Percentiles rank a stretch among this genome's conserved stretches.
Conservation (phyloP, 768 basidiomycete genomes). For the Rhodotorula kratochvilovae region DNA sequence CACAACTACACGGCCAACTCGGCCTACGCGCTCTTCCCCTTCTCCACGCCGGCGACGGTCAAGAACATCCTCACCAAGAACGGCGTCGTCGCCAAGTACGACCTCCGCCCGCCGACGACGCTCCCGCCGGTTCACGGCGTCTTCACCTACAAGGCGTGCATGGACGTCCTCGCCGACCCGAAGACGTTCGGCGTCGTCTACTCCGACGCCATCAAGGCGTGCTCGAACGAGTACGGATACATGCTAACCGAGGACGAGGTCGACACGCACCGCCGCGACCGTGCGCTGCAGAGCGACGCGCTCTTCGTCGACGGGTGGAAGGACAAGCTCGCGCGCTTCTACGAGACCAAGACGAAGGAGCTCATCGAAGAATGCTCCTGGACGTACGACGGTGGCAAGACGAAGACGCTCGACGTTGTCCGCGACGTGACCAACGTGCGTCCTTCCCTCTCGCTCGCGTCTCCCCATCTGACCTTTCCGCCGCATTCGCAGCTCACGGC, state of each 20-base stretch:
- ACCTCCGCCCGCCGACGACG: background rate
- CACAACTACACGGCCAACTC: slow-evolving; percentile 23
- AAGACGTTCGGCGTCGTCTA: slow-evolving; percentile 3
- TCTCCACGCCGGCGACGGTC: slow-evolving; percentile 47
- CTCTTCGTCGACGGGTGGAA: background rate
- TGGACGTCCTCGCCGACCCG: background rate
- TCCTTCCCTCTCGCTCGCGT: too few relatives aligned
- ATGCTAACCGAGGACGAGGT: background rate
- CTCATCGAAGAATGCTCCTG: background rate
- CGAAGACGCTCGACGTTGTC: slow-evolving; percentile 56
- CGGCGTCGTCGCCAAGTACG: slow-evolving; percentile 23
- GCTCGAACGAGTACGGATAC: background rate
- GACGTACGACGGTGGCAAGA: background rate
- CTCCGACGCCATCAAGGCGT: background rate
- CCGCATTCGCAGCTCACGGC: slow-evolving; percentile 14
- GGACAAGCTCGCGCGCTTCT: background rate
- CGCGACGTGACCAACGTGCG: slow-evolving; percentile 63
- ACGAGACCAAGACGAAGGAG: background rate
- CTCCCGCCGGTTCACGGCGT: slow-evolving; percentile 3
- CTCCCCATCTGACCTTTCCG: too few relatives aligned
- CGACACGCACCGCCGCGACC: background rate
- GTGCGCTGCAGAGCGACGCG: slow-evolving; percentile 2
- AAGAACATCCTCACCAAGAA: slow-evolving; percentile 21
- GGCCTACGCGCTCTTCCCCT: slow-evolving; percentile 70
- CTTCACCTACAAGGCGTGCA: background rate